Percentiles rank a stretch among this genome's conserved stretches.
Conservation (phyloP, 139 green algal genomes). For the Chlamydomonas asymmetrica region DNA sequence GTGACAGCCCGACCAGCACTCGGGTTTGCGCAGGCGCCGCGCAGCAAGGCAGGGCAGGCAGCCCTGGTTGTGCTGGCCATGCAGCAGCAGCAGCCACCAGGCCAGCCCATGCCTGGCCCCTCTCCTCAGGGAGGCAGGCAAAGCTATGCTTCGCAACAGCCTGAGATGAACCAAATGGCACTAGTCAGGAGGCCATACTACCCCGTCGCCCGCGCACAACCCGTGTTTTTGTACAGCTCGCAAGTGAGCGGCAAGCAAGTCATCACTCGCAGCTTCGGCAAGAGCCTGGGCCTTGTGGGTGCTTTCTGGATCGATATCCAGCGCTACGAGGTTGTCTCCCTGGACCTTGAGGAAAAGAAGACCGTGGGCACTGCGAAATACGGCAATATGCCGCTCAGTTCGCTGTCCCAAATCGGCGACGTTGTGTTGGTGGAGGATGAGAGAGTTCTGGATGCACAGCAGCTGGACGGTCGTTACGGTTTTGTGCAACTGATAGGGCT, state of each 20-base stretch:
- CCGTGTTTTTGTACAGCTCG: slow-evolving; percentile 20
- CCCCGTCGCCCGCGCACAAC: neutral
- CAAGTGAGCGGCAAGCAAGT: slow-evolving; percentile 56
- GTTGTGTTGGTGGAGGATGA: slow-evolving; percentile 81
- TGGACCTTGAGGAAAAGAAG: slow-evolving; percentile 65
- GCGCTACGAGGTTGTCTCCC: slow-evolving; percentile 49
- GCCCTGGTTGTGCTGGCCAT: neutral
- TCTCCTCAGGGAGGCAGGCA: too few species aligned
- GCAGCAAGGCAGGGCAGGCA: too few species aligned
- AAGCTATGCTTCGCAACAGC: neutral
- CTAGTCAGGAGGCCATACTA: slow-evolving; percentile 8
- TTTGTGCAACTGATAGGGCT: slow-evolving; percentile 60
- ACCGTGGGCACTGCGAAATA: slow-evolving; percentile 18
- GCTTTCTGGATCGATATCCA: slow-evolving; percentile 68
- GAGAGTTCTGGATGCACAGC: slow-evolving; percentile 44
- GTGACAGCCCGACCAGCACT: too few species aligned
- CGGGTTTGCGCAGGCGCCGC: too few species aligned
- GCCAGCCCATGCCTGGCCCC: neutral
- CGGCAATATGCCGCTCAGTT: slow-evolving; percentile 57
- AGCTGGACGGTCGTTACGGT: slow-evolving; percentile 49
- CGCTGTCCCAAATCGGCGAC: slow-evolving; percentile 72
- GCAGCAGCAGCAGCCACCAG: neutral
- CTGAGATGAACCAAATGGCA: slow-evolving; percentile 7
- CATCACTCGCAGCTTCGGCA: slow-evolving; percentile 63
- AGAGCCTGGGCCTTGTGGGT: slow-evolving; percentile 60